Evolutionary conservation across 345 rosid species (phyloP), one percentile per base, ranked within the genome.

Genomic region (Rhizophora apiculata): DNA sequence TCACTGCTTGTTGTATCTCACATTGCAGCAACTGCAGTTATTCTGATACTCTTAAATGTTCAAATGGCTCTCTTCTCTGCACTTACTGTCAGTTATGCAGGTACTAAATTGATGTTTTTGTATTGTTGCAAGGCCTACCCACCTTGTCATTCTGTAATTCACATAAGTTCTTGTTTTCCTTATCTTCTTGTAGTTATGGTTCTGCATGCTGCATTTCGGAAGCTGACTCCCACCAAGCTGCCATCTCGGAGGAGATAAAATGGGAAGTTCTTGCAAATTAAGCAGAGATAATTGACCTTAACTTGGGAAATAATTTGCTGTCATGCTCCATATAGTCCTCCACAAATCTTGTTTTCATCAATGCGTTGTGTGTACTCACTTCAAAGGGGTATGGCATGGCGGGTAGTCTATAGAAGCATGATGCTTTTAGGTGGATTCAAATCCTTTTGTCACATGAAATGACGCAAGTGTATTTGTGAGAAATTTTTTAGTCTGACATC

Each of bases 51-150:
- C 64, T 78, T 91, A 78, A 95, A 92, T 60, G 94, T 95, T 61
- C 99, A 88, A 79, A 85, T 83, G 92, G 96, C 98, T 69, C 81
- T 90, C 69, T 86, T 88, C 76, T 85, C 80, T 82, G 85, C 96
- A 7, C 67, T 95, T 46, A 80, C 66, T 1, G 74, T 90, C 75
- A 84, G 97, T 72, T 95, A 95, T 72, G 74, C 86, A 75, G 98
- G 99, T 95, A 78, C 67, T 48, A 39, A 22, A 49, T 54, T 3
- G 26, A 62, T 60, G 52, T 64, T 56, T 18, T 26, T 65, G 2
- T 61, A 3, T 21, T 48, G 18, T 55, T 52, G 39, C 39, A 24
- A 21, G 37, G 48, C 48, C 48, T 11, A 71, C 18, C 31, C 5
- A 0, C 18, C 16, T 9, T 22, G 15, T 68, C 27, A 49, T 34